phyloP scores from a whole-genome alignment of 1,284 basidiomycete species.

The Anthracocystis panici-leucophaei region DNA sequence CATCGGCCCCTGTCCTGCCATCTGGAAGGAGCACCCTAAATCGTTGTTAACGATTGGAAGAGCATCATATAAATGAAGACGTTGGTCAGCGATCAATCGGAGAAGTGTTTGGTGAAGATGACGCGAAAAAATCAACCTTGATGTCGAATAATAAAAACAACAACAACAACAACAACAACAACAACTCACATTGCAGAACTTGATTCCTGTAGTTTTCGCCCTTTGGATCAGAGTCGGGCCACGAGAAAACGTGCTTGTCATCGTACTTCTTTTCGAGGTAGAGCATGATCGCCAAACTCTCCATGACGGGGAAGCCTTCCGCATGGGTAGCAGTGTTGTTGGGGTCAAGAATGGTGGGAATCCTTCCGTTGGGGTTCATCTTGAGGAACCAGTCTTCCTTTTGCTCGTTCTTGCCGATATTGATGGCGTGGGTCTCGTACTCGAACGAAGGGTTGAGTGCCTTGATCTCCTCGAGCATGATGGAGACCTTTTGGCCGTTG shows the following conservation, averaged over 20 bases:
- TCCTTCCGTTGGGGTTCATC: slow-evolving; percentile 66
- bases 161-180: too few species aligned
- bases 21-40: slow-evolving; percentile 33
- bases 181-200: slow-evolving; percentile 55
- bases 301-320: slow-evolving; percentile 52
- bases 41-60: too few species aligned
- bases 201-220: slow-evolving; percentile 49
- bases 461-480: slow-evolving; percentile 83
- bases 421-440: slow-evolving; percentile 75
- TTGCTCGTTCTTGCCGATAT: slow-evolving; percentile 80
- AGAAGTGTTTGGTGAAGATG: too few species aligned
- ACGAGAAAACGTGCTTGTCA: slow-evolving; percentile 51
- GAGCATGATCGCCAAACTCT: slow-evolving; percentile 55
- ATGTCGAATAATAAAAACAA: too few species aligned
- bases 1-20: slow-evolving; percentile 48
- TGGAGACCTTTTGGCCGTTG: slow-evolving; percentile 94
- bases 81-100: too few species aligned
- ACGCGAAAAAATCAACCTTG: too few species aligned
- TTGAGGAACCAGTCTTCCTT: slow-evolving; percentile 61
- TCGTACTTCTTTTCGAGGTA: slow-evolving; percentile 63
- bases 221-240: slow-evolving; percentile 46
- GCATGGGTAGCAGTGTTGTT: slow-evolving; percentile 40
- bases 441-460: slow-evolving; percentile 54
- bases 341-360: slow-evolving; percentile 57
- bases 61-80: too few species aligned